Evolutionary conservation across 2,329 filamentous ascomycete species (phyloP).

Genomic region (Ophiocordyceps unilateralis): DNA sequence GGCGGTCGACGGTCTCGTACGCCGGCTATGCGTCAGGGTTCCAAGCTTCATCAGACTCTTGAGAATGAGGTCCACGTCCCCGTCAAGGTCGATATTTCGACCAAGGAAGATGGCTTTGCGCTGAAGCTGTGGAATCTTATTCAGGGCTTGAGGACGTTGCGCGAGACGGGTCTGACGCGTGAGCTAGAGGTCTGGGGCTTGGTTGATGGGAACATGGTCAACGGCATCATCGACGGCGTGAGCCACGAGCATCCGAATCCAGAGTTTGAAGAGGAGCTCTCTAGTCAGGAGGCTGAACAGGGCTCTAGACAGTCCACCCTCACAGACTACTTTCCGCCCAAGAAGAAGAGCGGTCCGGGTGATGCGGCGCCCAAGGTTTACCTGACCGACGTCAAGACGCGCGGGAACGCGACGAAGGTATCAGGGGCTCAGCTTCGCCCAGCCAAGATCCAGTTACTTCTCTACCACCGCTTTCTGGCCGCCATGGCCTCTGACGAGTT

Average conservation of each 20-base stretch:
- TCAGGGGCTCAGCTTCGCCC: constrained; percentile 53
- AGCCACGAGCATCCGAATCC: constrained; percentile 61
- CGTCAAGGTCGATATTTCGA: constrained; percentile 53
- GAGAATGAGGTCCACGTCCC: constrained; percentile 74
- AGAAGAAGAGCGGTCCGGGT: constrained; percentile 6
- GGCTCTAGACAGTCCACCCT: constrained; percentile 16
- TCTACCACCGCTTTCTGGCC: constrained; percentile 76
- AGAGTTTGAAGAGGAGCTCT: constrained; percentile 45
- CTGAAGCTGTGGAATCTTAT: constrained; percentile 82
- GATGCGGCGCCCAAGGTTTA: too few relatives aligned
- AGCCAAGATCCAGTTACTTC: constrained; percentile 70
- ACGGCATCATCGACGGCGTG: constrained; percentile 78
- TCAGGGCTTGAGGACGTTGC: constrained; percentile 60
- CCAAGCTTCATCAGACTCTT: constrained; percentile 61
- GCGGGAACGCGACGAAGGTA: constrained; percentile 46
- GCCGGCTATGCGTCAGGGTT: constrained; percentile 68
- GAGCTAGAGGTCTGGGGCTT: constrained; percentile 77
- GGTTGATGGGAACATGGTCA: constrained; percentile 66
- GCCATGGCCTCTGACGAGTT: constrained; percentile 55
- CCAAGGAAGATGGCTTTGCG: constrained; percentile 68
- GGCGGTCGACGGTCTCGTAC: constrained; percentile 61
- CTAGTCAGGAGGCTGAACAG: constrained; percentile 12
- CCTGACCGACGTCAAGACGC: constrained; percentile 78
- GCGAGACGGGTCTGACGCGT: constrained; percentile 53
- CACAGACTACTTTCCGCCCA: constrained; percentile 20